Evolutionary conservation across 176 grass and related monocot species (phyloP).

Genomic region (Panicum miliaceum): DNA sequence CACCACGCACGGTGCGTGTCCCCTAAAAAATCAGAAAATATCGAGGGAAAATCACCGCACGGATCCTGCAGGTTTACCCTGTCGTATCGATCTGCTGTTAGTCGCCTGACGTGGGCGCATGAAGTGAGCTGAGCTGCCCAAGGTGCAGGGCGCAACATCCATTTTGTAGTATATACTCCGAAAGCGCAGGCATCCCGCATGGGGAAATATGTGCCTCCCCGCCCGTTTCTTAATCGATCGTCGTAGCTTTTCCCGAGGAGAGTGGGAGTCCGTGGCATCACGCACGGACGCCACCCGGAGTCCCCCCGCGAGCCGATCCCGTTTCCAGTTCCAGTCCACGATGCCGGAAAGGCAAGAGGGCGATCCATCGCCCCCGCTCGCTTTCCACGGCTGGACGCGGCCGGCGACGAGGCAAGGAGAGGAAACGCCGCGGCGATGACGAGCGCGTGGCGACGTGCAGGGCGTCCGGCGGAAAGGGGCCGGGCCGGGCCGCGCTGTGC

Average conservation of each 20-base stretch:
- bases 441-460: constrained; percentile 5
- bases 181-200: neutral
- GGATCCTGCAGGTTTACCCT: constrained; percentile 14
- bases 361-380: neutral
- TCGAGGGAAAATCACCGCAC: neutral
- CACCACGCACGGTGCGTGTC: neutral
- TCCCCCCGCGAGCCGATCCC: neutral
- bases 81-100: neutral
- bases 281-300: neutral
- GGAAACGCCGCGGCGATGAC: neutral
- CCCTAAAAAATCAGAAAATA: neutral
- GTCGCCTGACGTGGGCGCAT: neutral
- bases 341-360: neutral
- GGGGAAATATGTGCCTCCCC: neutral
- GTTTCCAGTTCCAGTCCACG: too few relatives aligned
- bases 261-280: neutral
- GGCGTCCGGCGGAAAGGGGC: neutral
- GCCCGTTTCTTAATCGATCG: neutral
- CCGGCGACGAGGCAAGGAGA: neutral
- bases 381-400: constrained; percentile 22
- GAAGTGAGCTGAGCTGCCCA: neutral
- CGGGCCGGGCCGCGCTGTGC: neutral
- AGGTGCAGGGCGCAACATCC: neutral
- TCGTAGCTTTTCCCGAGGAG: too few relatives aligned
- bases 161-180: neutral